Percentiles rank a stretch among this genome's conserved stretches.
Evolutionary conservation across 1,284 basidiomycete species (phyloP).

Genomic region (Ustilago xerochloae): DNA sequence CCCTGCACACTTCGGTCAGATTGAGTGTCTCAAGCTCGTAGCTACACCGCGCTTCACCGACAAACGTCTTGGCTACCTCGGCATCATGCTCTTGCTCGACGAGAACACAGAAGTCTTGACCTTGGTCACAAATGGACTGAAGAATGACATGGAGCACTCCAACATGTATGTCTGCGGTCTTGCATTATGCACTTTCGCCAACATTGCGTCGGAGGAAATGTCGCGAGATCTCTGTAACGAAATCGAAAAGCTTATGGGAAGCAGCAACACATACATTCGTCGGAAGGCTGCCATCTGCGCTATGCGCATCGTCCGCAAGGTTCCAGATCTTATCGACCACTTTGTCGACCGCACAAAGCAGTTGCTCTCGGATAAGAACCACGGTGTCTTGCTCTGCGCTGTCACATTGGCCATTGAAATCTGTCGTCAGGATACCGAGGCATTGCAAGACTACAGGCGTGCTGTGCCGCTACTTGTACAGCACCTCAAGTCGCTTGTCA

Average conservation of each 20-base stretch:
- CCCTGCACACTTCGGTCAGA: constrained; percentile 98
- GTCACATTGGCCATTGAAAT: constrained; percentile 96
- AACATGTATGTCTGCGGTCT: constrained; percentile 99
- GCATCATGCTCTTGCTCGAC: constrained; percentile 96
- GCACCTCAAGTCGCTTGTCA: constrained; percentile 92
- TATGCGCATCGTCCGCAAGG: constrained; percentile 93
- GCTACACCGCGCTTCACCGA: constrained; percentile 97
- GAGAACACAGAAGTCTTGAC: constrained; percentile 98
- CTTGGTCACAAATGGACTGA: constrained; percentile 95
- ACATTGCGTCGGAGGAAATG: constrained; percentile 88
- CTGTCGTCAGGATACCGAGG: constrained; percentile 81
- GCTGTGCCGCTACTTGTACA: constrained; percentile 92
- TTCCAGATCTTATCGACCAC: constrained; percentile 94
- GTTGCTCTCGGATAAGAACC: constrained; percentile 93
- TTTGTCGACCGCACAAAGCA: constrained; percentile 89
- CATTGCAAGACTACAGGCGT: constrained; percentile 87
- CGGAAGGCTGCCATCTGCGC: constrained; percentile 99
- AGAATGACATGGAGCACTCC: constrained; percentile 99
- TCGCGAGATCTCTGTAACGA: constrained; percentile 72
- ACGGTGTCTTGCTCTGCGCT: constrained; percentile 91
- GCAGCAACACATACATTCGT: constrained; percentile 97
- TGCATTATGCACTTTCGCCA: constrained; percentile 97
- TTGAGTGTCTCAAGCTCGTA: constrained; percentile 98
- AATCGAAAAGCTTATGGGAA: constrained; percentile 95
- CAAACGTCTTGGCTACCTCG: constrained; percentile 95